Evolutionary conservation across 2,329 filamentous ascomycete genomes (phyloP).

Genomic region (Endoconidiophora polonica): DNA sequence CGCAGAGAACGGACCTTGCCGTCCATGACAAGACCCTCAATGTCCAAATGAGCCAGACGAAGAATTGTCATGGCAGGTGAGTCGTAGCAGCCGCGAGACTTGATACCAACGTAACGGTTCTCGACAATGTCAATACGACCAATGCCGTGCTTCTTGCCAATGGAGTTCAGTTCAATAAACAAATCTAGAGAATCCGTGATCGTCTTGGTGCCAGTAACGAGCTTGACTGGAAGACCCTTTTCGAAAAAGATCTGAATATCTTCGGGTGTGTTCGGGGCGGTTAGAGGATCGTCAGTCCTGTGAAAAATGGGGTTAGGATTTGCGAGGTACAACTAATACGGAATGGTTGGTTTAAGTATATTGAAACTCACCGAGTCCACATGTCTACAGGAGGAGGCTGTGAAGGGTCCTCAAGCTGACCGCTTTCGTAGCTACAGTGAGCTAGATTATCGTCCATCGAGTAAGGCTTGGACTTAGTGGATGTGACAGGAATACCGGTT

Average conservation of each 20-base stretch:
- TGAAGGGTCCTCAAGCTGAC: constrained; percentile 46
- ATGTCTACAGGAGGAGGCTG: constrained; percentile 48
- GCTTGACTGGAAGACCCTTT: constrained; percentile 50
- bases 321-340: neutral
- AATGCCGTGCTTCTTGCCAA: constrained; percentile 47
- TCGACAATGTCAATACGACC: constrained; percentile 47
- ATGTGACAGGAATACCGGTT: constrained; percentile 53
- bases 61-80: constrained; percentile 17
- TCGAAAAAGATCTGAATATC: constrained; percentile 50
- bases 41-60: constrained; percentile 24
- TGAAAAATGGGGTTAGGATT: constrained; percentile 13
- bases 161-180: constrained; percentile 46
- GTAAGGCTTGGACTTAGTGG: constrained; percentile 57
- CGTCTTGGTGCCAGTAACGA: constrained; percentile 37
- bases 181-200: constrained; percentile 48
- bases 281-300: constrained; percentile 36
- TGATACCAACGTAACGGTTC: constrained; percentile 23
- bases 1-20: constrained; percentile 35
- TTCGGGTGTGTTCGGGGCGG: constrained; percentile 45
- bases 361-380: constrained; percentile 36
- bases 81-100: constrained; percentile 32
- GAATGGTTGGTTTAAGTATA: too few species aligned
- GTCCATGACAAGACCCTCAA: constrained; percentile 42
- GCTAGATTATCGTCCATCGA: constrained; percentile 50
- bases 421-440: constrained; percentile 67